Evolutionary conservation across 1,284 basidiomycete genomes (phyloP).

Genomic region (Cutaneotrichosporon cyanovorans): DNA sequence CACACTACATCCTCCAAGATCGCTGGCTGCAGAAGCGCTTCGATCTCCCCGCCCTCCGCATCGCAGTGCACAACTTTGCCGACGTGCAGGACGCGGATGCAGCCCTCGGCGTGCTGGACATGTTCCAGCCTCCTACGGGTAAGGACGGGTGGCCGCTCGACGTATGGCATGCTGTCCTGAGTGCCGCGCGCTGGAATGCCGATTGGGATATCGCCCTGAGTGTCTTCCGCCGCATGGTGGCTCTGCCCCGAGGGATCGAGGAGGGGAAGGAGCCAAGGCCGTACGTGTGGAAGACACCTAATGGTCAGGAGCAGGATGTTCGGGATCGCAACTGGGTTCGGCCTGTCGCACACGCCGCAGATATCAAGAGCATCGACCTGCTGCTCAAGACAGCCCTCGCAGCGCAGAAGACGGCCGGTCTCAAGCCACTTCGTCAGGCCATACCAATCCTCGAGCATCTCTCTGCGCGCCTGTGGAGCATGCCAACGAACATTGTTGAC

Average conservation of each 20-base stretch:
- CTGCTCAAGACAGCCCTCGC: constrained; percentile 27
- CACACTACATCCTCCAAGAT: constrained; percentile 17
- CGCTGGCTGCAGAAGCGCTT: constrained; percentile 5
- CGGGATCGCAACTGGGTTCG: constrained; percentile 16
- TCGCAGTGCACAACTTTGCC: constrained; percentile 8
- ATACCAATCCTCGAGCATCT: constrained; percentile 12
- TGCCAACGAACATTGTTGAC: background rate
- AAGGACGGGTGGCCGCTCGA: constrained; percentile 23
- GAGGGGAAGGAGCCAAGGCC: background rate
- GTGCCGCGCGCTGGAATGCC: constrained; percentile 26
- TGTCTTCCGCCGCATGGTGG: constrained; percentile 26
- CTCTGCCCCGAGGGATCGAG: constrained; percentile 20
- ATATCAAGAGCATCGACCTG: constrained; percentile 18
- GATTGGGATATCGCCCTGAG: constrained; percentile 30
- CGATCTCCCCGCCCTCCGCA: constrained; percentile 15
- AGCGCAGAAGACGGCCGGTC: constrained; percentile 4
- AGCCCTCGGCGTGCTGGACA: constrained; percentile 21
- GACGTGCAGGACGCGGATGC: constrained; percentile 16
- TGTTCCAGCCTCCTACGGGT: constrained; percentile 20
- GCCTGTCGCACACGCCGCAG: constrained; percentile 9
- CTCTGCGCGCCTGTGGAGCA: background rate
- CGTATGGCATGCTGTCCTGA: constrained; percentile 22
- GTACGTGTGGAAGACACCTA: constrained; percentile 17
- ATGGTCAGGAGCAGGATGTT: constrained; percentile 14
- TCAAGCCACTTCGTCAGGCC: constrained; percentile 17